phyloP scores from a whole-genome alignment of 208 protist genomes.

The Polymyxa betae region DNA sequence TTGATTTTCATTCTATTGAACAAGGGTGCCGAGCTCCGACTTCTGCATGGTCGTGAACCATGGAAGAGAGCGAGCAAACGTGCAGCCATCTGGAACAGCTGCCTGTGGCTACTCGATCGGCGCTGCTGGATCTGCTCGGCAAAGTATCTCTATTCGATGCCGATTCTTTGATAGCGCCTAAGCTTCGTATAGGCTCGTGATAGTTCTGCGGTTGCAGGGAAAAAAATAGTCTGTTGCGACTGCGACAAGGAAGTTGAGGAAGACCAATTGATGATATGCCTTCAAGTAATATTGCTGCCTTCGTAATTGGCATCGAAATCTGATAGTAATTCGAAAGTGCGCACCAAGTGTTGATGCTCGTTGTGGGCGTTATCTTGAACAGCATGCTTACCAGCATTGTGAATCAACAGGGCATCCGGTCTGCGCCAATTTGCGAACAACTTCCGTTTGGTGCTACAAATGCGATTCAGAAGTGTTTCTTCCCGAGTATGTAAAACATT shows the following conservation, averaged over 20 bases:
- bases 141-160: too few relatives aligned
- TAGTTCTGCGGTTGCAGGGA: not conserved
- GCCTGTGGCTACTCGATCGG: too few relatives aligned
- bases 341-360: not conserved
- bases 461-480: not conserved
- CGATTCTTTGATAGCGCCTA: not conserved
- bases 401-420: not conserved
- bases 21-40: too few relatives aligned
- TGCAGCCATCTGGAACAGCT: too few relatives aligned
- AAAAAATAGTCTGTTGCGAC: not conserved
- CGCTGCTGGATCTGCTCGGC: too few relatives aligned
- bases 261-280: not conserved
- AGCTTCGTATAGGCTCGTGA: not conserved
- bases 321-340: not conserved
- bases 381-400: not conserved
- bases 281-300: not conserved
- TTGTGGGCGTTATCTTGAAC: not conserved
- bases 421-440: not conserved
- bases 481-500: not conserved
- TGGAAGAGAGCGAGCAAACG: too few relatives aligned
- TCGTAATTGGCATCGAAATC: too few relatives aligned
- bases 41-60: too few relatives aligned
- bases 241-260: not conserved
- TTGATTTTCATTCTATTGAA: too few relatives aligned
- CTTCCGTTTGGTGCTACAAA: not conserved